These are phyloP conservation scores for Leccinum subtestaceum DNA, from an alignment of 768 basidiomycete species.

Conservation along the genomic window DNA sequence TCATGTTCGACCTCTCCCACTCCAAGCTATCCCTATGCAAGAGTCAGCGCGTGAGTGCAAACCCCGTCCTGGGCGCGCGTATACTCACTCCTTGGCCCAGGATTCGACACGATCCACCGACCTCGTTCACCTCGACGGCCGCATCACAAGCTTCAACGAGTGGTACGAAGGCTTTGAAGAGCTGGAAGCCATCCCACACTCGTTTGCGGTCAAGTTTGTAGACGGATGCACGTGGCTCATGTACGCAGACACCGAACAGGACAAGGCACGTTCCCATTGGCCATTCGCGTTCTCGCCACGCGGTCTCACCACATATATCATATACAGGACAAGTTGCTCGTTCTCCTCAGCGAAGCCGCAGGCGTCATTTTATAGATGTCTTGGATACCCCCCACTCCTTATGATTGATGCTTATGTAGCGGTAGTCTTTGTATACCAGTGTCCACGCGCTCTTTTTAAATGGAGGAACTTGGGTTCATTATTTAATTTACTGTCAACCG, in stretches of 20 bases:
- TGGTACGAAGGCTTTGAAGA: constrained; percentile 70
- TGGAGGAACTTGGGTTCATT: background rate
- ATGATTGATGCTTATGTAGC: constrained; percentile 14
- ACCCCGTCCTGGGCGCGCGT: background rate
- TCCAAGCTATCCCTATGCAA: constrained; percentile 46
- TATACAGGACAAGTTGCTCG: background rate
- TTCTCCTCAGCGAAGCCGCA: constrained; percentile 20
- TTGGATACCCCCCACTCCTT: constrained; percentile 9
- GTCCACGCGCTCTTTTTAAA: background rate
- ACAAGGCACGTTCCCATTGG: constrained; percentile 44
- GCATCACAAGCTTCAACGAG: constrained; percentile 49
- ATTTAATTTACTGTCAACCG: background rate
- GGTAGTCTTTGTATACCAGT: constrained; percentile 13
- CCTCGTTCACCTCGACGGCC: constrained; percentile 45
- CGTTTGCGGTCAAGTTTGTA: constrained; percentile 63
- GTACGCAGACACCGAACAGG: constrained; percentile 60
- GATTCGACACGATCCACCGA: constrained; percentile 30
- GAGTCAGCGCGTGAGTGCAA: constrained; percentile 44
- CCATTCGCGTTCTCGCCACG: background rate
- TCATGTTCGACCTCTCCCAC: constrained; percentile 47
- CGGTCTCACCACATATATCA: background rate
- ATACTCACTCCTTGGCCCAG: constrained; percentile 17
- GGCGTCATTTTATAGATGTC: constrained; percentile 22
- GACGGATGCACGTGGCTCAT: constrained; percentile 52
- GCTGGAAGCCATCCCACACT: constrained; percentile 59